phyloP scores from a whole-genome alignment of 352 stramenopile genomes.

The Pythium utonaiense region DNA sequence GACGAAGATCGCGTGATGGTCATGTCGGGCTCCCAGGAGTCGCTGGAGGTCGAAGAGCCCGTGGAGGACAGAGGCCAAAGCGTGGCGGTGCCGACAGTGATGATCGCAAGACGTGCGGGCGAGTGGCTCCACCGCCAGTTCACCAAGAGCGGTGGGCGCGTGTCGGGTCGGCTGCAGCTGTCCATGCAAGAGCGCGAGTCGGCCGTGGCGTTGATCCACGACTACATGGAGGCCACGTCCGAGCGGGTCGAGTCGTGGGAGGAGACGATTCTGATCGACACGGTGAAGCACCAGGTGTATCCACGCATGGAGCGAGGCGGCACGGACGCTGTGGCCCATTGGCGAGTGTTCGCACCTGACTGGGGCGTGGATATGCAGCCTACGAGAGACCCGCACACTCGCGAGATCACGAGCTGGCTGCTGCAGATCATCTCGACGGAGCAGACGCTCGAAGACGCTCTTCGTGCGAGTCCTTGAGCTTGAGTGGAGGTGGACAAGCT shows the following conservation, averaged over 20 bases:
- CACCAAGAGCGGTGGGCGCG: neutral
- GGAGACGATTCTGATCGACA: neutral
- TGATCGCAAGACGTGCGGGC: conserved; percentile 58
- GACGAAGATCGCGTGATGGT: conserved; percentile 68
- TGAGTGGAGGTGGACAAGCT: no score
- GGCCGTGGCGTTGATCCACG: neutral
- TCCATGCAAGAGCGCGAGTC: conserved; percentile 29
- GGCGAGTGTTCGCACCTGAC: conserved; percentile 47
- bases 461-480: neutral
- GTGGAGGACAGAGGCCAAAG: conserved; percentile 18
- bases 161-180: conserved; percentile 40
- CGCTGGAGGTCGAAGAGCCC: neutral
- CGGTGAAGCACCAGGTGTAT: conserved; percentile 20
- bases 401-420: conserved; percentile 33
- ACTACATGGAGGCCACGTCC: neutral
- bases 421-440: conserved; percentile 49
- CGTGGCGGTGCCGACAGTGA: conserved; percentile 49
- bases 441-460: neutral
- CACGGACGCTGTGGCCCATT: conserved; percentile 26
- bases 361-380: conserved; percentile 55
- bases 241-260: neutral
- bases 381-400: conserved; percentile 8
- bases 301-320: conserved; percentile 34
- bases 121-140: conserved; percentile 43
- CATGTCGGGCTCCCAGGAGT: conserved; percentile 50